Conservation (phyloP, 192 early-diverging fungal genomes). For the Umbelopsis sp. region DNA sequence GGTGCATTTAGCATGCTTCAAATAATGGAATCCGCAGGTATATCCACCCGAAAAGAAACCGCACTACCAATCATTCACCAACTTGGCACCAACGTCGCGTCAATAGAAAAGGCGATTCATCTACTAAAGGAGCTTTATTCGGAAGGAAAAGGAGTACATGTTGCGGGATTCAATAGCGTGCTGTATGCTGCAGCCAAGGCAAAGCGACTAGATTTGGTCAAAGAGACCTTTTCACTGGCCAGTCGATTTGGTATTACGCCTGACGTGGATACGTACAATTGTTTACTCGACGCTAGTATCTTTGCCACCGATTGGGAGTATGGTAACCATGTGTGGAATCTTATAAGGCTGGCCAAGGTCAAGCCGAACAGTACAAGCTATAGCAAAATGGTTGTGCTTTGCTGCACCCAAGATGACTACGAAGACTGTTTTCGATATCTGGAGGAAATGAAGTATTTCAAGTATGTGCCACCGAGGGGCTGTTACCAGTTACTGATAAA, state of each 20-base stretch:
- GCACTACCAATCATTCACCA: conserved; percentile 38
- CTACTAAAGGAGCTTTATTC: conserved; percentile 42
- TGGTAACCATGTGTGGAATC: conserved; percentile 48
- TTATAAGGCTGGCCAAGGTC: conserved; percentile 41
- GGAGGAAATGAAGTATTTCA: conserved; percentile 65
- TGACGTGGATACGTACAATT: conserved; percentile 53
- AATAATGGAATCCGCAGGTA: conserved; percentile 53
- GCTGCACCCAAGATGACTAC: conserved; percentile 59
- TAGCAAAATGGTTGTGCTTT: conserved; percentile 57
- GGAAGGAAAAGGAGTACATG: conserved; percentile 48
- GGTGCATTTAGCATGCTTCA: conserved; percentile 57
- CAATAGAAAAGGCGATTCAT: conserved; percentile 39
- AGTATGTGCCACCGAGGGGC: conserved; percentile 53
- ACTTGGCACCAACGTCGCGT: conserved; percentile 29
- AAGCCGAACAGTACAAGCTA: conserved; percentile 47
- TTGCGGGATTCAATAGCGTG: conserved; percentile 58
- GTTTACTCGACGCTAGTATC: conserved; percentile 54
- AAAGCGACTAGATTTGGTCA: conserved; percentile 41
- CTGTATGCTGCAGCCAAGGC: conserved; percentile 47
- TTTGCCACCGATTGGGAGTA: conserved; percentile 39
- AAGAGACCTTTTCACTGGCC: conserved; percentile 39
- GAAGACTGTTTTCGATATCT: conserved; percentile 75
- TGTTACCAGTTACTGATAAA: conserved; percentile 57
- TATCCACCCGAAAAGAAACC: conserved; percentile 40
- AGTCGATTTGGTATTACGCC: conserved; percentile 36